Conservation (phyloP, 768 basidiomycete species). For the Nidula microcarpa region DNA sequence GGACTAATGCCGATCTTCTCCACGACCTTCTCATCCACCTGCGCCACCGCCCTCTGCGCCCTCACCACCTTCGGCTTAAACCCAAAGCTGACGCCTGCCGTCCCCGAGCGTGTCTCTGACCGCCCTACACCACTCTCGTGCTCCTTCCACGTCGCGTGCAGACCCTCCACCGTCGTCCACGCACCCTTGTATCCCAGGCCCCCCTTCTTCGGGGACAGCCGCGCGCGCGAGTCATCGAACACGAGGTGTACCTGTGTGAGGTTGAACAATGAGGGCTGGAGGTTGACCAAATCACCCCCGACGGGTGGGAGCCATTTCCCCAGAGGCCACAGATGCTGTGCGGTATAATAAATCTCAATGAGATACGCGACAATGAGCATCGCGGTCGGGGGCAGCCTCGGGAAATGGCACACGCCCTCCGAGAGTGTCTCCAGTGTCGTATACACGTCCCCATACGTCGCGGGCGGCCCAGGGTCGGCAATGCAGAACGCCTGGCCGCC, state of each 20-base stretch:
- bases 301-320: slow-evolving; percentile 39
- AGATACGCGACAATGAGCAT: slow-evolving; percentile 64
- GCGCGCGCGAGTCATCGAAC: slow-evolving; percentile 65
- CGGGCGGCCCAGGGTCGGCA: slow-evolving; percentile 61
- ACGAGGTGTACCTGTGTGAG: slow-evolving; percentile 53
- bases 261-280: slow-evolving; percentile 59
- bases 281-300: slow-evolving; percentile 45
- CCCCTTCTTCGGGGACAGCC: slow-evolving; percentile 48
- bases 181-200: slow-evolving; percentile 61
- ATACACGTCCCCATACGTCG: slow-evolving; percentile 64
- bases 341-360: slow-evolving; percentile 56
- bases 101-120: slow-evolving; percentile 33
- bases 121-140: slow-evolving; percentile 33
- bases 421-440: slow-evolving; percentile 50
- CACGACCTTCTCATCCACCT: slow-evolving; percentile 21
- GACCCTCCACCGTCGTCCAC: slow-evolving; percentile 55
- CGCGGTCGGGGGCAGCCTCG: slow-evolving; percentile 50
- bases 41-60: slow-evolving; percentile 21
- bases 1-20: slow-evolving; percentile 23
- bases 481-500: slow-evolving; percentile 71
- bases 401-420: slow-evolving; percentile 55
- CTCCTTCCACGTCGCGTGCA: slow-evolving; percentile 55
- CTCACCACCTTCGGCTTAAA: slow-evolving; percentile 21
- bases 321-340: slow-evolving; percentile 34
- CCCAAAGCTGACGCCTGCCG: slow-evolving; percentile 44